Percentiles rank a stretch among this genome's conserved stretches.
Conservation (phyloP, 2,329 filamentous ascomycete genomes). For the Colletotrichum endophyticum region DNA sequence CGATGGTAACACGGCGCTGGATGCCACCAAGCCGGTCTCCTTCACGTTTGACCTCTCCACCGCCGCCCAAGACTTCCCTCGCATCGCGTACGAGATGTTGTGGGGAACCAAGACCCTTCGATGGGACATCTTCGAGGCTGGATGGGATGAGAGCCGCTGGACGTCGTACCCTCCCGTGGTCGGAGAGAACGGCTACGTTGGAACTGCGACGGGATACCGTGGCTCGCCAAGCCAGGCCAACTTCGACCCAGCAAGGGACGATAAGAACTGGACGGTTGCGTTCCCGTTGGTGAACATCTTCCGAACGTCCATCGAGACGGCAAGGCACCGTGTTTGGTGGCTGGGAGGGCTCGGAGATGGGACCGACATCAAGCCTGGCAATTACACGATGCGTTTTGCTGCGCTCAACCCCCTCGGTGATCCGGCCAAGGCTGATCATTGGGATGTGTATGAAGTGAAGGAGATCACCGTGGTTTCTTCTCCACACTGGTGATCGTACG, state of each 20-base stretch:
- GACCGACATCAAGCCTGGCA: constrained; percentile 41
- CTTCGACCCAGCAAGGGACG: constrained; percentile 32
- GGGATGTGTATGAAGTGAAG: constrained; percentile 5
- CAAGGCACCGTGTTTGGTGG: constrained; percentile 41
- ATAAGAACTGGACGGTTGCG: constrained; percentile 7
- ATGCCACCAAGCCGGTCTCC: neutral
- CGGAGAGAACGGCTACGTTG: constrained; percentile 43
- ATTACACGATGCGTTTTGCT: constrained; percentile 32
- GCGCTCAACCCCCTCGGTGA: neutral
- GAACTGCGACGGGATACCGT: neutral
- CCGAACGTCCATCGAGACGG: neutral
- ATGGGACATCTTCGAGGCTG: constrained; percentile 40
- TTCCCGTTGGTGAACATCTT: constrained; percentile 29
- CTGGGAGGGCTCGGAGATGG: constrained; percentile 48
- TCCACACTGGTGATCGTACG: neutral
- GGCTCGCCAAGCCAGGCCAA: neutral
- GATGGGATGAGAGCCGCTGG: constrained; percentile 46
- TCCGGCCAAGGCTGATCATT: neutral
- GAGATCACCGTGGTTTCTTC: neutral
- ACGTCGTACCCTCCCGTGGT: constrained; percentile 39
- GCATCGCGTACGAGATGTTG: constrained; percentile 25
- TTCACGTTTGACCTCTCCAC: constrained; percentile 29
- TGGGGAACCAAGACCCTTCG: constrained; percentile 24
- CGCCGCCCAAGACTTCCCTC: constrained; percentile 27
- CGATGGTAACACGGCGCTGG: neutral